phyloP scores from a whole-genome alignment of 305 asterid genomes.

The Fraxinus angustifolia region DNA sequence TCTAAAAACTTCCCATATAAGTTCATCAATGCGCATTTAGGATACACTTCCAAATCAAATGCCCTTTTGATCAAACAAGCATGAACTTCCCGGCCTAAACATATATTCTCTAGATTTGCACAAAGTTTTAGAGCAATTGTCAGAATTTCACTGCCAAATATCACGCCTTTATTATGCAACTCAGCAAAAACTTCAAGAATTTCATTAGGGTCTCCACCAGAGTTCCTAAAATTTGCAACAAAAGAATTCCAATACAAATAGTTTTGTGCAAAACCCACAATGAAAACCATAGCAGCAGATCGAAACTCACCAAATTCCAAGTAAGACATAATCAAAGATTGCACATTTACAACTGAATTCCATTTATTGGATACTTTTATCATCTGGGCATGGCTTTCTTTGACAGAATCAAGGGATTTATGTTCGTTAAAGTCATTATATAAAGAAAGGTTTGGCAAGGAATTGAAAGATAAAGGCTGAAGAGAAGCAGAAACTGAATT shows the following conservation, averaged over 20 bases:
- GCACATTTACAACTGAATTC: constrained; percentile 25
- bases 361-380: constrained; percentile 25
- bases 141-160: constrained; percentile 26
- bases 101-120: constrained; percentile 23
- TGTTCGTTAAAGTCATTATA: constrained; percentile 12
- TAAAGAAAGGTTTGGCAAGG: background rate
- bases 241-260: constrained; percentile 31
- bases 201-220: constrained; percentile 36
- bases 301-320: constrained; percentile 36
- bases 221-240: constrained; percentile 31
- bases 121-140: constrained; percentile 34
- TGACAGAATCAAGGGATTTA: constrained; percentile 28
- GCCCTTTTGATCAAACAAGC: constrained; percentile 39
- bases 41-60: constrained; percentile 32
- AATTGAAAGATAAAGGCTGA: constrained; percentile 13
- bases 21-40: constrained; percentile 40
- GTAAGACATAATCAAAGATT: constrained; percentile 32
- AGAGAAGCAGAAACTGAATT: constrained; percentile 17
- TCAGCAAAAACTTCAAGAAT: constrained; percentile 40
- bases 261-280: constrained; percentile 32
- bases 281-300: constrained; percentile 33
- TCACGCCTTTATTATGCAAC: constrained; percentile 32
- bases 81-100: constrained; percentile 40
- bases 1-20: constrained; percentile 40
- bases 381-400: constrained; percentile 41